phyloP scores from a whole-genome alignment of 2,329 filamentous ascomycete species.

The Blumeria hordei region DNA sequence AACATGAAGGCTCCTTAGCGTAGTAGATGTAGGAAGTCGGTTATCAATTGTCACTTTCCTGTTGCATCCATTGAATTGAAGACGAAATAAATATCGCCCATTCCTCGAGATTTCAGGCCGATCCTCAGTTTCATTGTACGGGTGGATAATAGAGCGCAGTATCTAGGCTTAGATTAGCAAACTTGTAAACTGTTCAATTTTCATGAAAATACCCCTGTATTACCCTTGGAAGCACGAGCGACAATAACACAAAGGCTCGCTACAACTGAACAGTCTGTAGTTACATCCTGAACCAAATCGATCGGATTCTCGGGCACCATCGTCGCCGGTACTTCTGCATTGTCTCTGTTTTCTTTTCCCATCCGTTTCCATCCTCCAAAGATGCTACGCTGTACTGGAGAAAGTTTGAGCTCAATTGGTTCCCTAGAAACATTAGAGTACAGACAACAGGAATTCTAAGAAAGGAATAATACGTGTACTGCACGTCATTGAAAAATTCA shows the following conservation, averaged over 20 bases:
- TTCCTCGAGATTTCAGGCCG: conserved; percentile 43
- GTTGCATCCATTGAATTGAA: conserved; percentile 89
- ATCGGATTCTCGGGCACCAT: conserved; percentile 23
- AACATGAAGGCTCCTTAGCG: conserved; percentile 57
- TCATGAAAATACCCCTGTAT: conserved; percentile 31
- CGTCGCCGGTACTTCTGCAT: conserved; percentile 22
- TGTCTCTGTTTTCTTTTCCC: conserved; percentile 12
- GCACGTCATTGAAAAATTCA: conserved; percentile 19
- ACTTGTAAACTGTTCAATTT: not conserved
- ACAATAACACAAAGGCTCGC: conserved; percentile 74
- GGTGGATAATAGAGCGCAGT: conserved; percentile 49
- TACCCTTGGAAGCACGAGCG: conserved; percentile 42
- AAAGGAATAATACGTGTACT: conserved; percentile 35
- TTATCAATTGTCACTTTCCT: conserved; percentile 78
- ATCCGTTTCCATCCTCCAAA: conserved; percentile 59
- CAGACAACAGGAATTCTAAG: conserved; percentile 1
- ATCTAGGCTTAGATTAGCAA: conserved; percentile 23
- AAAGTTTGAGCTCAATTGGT: conserved; percentile 42
- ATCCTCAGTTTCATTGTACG: conserved; percentile 35
- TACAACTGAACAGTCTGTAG: conserved; percentile 91
- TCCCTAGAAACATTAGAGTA: conserved; percentile 30
- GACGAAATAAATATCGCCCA: conserved; percentile 75
- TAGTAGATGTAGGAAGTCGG: conserved; percentile 54
- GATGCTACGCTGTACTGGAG: conserved; percentile 45
- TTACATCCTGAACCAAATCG: conserved; percentile 85